Evolutionary conservation across 2,329 filamentous ascomycete genomes (phyloP).

Genomic region (Macrophomina phaseolina): DNA sequence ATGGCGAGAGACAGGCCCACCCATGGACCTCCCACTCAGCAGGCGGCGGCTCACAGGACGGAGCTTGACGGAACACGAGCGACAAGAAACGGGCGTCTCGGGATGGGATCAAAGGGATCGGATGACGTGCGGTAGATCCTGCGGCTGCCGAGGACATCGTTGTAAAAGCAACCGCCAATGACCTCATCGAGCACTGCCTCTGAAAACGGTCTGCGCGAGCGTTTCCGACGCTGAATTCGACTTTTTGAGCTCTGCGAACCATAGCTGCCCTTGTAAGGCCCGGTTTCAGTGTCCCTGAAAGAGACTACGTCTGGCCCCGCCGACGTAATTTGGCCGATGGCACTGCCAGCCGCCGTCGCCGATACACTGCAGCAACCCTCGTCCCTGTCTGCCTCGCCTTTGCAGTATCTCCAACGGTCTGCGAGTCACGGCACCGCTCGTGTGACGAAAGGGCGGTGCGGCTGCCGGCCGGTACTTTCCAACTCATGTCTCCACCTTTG

Average conservation of each 20-base stretch:
- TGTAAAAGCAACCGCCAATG: background rate
- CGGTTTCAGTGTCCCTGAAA: conserved; percentile 17
- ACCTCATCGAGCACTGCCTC: conserved; percentile 19
- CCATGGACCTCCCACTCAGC: conserved; percentile 6
- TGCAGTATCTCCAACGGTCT: conserved; percentile 5
- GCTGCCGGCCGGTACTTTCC: background rate
- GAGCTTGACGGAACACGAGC: conserved; percentile 22
- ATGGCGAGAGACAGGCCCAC: background rate
- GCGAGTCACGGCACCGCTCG: conserved; percentile 13
- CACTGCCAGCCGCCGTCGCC: conserved; percentile 4
- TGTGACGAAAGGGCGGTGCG: conserved; percentile 14
- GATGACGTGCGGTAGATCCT: conserved; percentile 24
- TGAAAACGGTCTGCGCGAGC: background rate
- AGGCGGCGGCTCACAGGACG: conserved; percentile 1
- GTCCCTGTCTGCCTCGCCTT: conserved; percentile 9
- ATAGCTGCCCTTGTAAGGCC: conserved; percentile 15
- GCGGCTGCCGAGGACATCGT: conserved; percentile 13
- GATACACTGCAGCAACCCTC: conserved; percentile 18
- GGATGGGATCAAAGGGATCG: conserved; percentile 1
- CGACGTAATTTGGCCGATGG: conserved; percentile 19
- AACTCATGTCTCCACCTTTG: conserved; percentile 4
- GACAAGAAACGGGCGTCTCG: conserved; percentile 22
- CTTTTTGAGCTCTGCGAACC: background rate
- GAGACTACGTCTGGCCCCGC: conserved; percentile 9
- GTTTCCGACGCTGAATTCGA: conserved; percentile 7